Conservation (phyloP, 2,329 filamentous ascomycete genomes). For the Ophidiomyces ophidiicola region DNA sequence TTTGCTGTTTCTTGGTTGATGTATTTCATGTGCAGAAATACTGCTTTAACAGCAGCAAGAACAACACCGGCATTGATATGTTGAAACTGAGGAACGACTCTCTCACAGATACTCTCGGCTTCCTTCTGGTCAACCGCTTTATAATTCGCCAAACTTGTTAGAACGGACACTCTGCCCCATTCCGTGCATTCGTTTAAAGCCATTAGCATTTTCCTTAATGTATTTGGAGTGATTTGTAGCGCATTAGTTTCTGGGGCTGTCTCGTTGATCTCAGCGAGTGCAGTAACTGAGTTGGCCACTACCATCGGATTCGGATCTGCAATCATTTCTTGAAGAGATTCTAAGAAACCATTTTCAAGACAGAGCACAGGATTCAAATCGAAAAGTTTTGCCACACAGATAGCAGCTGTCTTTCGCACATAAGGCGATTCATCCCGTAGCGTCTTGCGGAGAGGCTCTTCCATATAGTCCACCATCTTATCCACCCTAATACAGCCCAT, state of each 20-base stretch:
- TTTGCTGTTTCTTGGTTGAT: conserved; percentile 65
- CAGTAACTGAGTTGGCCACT: conserved; percentile 92
- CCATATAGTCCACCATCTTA: conserved; percentile 99
- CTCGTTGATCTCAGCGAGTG: conserved; percentile 81
- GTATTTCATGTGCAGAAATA: conserved; percentile 89
- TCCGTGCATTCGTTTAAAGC: conserved; percentile 96
- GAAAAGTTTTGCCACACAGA: conserved; percentile 96
- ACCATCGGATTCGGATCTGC: conserved; percentile 98
- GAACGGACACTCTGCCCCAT: conserved; percentile 90
- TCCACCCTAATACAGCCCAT: conserved; percentile 98
- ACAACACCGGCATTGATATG: conserved; percentile 97
- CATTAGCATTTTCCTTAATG: conserved; percentile 89
- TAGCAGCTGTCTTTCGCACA: conserved; percentile 92
- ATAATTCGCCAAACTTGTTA: conserved; percentile 83
- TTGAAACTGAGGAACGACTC: conserved; percentile 92
- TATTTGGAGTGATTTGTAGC: conserved; percentile 66
- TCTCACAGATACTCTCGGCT: conserved; percentile 94
- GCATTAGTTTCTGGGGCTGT: conserved; percentile 82
- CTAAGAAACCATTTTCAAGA: conserved; percentile 91
- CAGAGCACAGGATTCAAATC: conserved; percentile 87
- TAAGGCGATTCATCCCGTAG: conserved; percentile 95
- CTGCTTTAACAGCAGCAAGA: conserved; percentile 90
- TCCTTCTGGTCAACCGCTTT: conserved; percentile 80
- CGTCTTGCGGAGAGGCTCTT: conserved; percentile 91
- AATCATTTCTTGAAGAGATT: conserved; percentile 87